Evolutionary conservation across 768 basidiomycete genomes (phyloP).

Genomic region (Strobilomyces dryophilus): DNA sequence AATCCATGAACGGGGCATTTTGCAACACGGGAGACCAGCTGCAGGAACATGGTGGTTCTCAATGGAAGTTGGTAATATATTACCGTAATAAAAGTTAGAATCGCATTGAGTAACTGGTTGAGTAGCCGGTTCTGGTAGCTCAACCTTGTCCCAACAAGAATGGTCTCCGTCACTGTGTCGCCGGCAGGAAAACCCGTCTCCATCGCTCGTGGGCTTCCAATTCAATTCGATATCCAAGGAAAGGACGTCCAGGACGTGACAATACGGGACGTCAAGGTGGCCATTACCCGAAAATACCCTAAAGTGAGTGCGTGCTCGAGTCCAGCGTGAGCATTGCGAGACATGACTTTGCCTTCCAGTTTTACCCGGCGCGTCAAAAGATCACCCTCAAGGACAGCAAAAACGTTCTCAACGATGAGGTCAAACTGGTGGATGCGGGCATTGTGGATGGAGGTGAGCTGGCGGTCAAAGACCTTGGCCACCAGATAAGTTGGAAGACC

Average conservation of each 20-base stretch:
- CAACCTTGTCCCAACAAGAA: constrained; percentile 11
- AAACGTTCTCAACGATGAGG: constrained; percentile 59
- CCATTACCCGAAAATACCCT: constrained; percentile 54
- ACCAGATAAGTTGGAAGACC: constrained; percentile 83
- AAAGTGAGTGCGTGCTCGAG: constrained; percentile 30
- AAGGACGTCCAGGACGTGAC: constrained; percentile 47
- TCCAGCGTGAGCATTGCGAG: neutral
- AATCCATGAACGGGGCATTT: neutral
- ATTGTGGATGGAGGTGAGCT: constrained; percentile 61
- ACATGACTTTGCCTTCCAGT: constrained; percentile 39
- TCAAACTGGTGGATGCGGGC: constrained; percentile 53
- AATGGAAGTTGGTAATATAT: too few species aligned
- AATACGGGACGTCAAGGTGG: constrained; percentile 64
- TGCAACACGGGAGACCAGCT: neutral
- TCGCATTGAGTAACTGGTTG: neutral
- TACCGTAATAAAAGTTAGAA: too few species aligned
- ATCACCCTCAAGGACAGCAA: constrained; percentile 60
- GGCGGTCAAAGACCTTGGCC: constrained; percentile 83
- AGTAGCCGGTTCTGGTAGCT: neutral
- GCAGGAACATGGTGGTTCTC: neutral
- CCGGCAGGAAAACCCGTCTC: constrained; percentile 43
- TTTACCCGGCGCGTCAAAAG: constrained; percentile 69
- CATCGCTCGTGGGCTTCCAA: constrained; percentile 49
- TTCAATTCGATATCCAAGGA: constrained; percentile 44
- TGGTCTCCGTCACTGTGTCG: constrained; percentile 55